Evolutionary conservation across 768 basidiomycete species (phyloP).

Genomic region (Arthromyces matolae): DNA sequence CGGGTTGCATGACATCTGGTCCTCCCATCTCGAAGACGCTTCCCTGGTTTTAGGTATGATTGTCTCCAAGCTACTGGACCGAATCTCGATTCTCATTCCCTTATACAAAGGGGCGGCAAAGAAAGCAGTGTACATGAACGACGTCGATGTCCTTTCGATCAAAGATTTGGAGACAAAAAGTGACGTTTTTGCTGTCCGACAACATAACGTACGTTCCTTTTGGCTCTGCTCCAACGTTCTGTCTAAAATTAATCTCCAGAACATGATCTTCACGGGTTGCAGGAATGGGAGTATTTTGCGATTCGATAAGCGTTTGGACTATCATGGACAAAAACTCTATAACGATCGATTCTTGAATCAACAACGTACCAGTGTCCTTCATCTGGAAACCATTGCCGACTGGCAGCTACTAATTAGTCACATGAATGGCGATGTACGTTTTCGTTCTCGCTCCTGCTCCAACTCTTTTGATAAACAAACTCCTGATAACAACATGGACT

Average conservation of each 20-base stretch:
- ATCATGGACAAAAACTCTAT: slow-evolving; percentile 38
- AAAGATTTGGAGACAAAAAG: slow-evolving; percentile 49
- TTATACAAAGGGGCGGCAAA: slow-evolving; percentile 45
- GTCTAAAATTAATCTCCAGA: slow-evolving; percentile 30
- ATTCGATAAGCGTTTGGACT: slow-evolving; percentile 53
- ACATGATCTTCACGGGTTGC: slow-evolving; percentile 50
- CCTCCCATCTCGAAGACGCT: slow-evolving; percentile 45
- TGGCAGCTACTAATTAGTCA: slow-evolving; percentile 54
- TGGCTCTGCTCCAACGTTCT: too few species aligned
- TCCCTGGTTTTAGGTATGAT: slow-evolving; percentile 51
- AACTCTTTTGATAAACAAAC: not conserved
- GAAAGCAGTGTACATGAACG: slow-evolving; percentile 48
- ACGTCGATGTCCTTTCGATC: slow-evolving; percentile 40
- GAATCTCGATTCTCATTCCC: not conserved
- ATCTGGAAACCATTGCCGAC: slow-evolving; percentile 47
- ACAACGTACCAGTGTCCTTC: slow-evolving; percentile 46
- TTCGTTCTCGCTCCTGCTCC: not conserved
- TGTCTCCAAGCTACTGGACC: not conserved
- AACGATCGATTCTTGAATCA: slow-evolving; percentile 28
- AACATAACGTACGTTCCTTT: slow-evolving; percentile 41
- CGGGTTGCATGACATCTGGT: slow-evolving; percentile 52
- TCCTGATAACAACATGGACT: slow-evolving; percentile 1
- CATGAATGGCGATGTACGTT: slow-evolving; percentile 55
- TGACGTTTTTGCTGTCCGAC: slow-evolving; percentile 61
- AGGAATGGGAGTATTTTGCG: slow-evolving; percentile 57